phyloP scores from a whole-genome alignment of 2,329 filamentous ascomycete species.

The Pseudogymnoascus sp. region DNA sequence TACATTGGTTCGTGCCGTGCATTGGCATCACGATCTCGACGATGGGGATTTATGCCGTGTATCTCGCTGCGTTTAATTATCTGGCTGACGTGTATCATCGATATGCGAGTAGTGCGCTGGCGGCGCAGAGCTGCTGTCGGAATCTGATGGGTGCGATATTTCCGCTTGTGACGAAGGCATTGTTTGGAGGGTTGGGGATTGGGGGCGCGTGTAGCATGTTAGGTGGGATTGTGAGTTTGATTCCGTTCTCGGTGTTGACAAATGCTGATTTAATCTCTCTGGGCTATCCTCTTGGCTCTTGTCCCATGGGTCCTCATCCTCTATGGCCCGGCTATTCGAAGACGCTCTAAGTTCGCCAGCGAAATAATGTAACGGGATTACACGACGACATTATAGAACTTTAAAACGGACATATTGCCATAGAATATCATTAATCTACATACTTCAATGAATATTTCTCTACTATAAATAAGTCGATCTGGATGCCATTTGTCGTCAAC shows the following conservation, averaged over 20 bases:
- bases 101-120: constrained; percentile 79
- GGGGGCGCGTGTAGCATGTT: constrained; percentile 66
- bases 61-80: constrained; percentile 88
- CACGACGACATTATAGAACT: background rate
- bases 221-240: constrained; percentile 50
- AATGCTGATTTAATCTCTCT: background rate
- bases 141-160: constrained; percentile 79
- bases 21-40: constrained; percentile 68
- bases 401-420: background rate
- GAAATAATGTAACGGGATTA: constrained; percentile 3
- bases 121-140: constrained; percentile 78
- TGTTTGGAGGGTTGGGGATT: constrained; percentile 69
- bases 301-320: constrained; percentile 86
- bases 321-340: constrained; percentile 68
- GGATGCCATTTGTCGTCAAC: background rate
- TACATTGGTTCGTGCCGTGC: constrained; percentile 67
- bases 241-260: background rate
- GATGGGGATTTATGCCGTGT: constrained; percentile 80
- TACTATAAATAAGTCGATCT: background rate
- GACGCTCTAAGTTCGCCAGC: constrained; percentile 65
- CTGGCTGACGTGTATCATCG: constrained; percentile 80
- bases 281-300: constrained; percentile 51
- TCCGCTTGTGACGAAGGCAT: constrained; percentile 63
- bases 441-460: background rate
- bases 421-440: background rate